Conservation (phyloP, 768 basidiomycete genomes). For the Favolaschia claudopus region DNA sequence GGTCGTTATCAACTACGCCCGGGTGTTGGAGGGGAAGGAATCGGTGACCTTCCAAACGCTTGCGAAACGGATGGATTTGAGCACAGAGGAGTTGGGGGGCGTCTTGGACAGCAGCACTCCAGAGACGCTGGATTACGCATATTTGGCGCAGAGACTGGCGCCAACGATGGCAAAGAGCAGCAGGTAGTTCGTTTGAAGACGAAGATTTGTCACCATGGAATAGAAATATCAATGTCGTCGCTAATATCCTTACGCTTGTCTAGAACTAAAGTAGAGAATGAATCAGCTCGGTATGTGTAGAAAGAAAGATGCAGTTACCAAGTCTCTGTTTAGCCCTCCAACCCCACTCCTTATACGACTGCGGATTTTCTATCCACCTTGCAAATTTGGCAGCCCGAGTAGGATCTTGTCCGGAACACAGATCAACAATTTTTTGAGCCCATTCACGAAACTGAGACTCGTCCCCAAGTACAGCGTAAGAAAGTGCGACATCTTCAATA, state of each 20-base stretch:
- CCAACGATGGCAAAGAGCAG: not conserved
- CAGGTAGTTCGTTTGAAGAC: too few species aligned
- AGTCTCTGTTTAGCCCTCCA: conserved; percentile 49
- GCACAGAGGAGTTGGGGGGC: not conserved
- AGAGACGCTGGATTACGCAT: not conserved
- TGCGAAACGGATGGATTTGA: conserved; percentile 11
- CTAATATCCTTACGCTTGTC: not conserved
- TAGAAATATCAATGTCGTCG: conserved; percentile 8
- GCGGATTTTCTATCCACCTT: conserved; percentile 40
- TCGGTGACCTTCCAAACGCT: conserved; percentile 1
- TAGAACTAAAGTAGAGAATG: not conserved
- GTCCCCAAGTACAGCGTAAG: conserved; percentile 50
- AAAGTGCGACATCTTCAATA: conserved; percentile 51
- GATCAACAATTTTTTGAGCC: conserved; percentile 40
- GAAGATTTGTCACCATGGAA: conserved; percentile 15
- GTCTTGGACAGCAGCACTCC: conserved; percentile 6
- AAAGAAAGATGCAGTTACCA: conserved; percentile 36
- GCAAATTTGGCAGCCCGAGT: conserved; percentile 36
- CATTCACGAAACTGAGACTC: conserved; percentile 43
- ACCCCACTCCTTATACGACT: conserved; percentile 46
- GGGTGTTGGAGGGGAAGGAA: conserved; percentile 21
- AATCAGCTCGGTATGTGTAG: conserved; percentile 5
- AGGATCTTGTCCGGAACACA: conserved; percentile 37
- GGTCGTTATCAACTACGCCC: not conserved
- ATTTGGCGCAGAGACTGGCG: not conserved